A percentile compares a stretch with the other conserved stretches of the same genome.
These are phyloP conservation scores for Lipomyces sp. DNA, from an alignment of 805 yeast genomes.

Conservation along the genomic window DNA sequence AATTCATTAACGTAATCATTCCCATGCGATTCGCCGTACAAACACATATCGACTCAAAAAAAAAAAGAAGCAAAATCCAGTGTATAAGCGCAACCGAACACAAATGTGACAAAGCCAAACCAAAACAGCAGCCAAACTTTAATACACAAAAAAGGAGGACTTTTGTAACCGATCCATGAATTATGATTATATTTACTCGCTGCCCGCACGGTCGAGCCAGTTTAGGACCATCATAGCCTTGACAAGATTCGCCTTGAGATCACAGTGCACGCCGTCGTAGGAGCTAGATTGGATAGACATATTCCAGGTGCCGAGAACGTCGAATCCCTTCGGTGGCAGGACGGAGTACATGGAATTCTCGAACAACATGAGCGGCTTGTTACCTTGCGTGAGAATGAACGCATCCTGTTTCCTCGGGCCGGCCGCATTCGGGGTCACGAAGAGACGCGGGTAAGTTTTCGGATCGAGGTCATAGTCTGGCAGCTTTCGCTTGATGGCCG, in stretches of 20 bases:
- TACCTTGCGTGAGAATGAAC: constrained; percentile 36
- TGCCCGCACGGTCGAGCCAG: constrained; percentile 35
- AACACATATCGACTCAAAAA: background rate
- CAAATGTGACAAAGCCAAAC: constrained; percentile 1
- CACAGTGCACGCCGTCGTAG: constrained; percentile 36
- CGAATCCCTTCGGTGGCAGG: constrained; percentile 30
- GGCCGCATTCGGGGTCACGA: constrained; percentile 36
- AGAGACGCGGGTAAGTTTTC: constrained; percentile 30
- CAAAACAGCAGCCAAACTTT: background rate
- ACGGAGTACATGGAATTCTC: constrained; percentile 35
- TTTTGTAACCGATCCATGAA: constrained; percentile 1
- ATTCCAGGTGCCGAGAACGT: constrained; percentile 37
- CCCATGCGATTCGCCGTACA: constrained; percentile 2
- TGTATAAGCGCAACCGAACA: background rate
- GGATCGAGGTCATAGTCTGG: constrained; percentile 21
- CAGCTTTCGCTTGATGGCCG: constrained; percentile 19
- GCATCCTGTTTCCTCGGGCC: constrained; percentile 34
- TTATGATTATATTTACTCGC: constrained; percentile 13
- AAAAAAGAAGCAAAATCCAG: background rate
- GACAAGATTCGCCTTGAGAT: constrained; percentile 32
- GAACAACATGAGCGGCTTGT: constrained; percentile 37
- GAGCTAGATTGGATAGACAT: constrained; percentile 35
- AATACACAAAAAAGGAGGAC: background rate
- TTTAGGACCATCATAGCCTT: constrained; percentile 38
- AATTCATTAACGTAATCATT: background rate